Conservation (phyloP, 2,329 filamentous ascomycete species). For the Colletotrichum sojae region DNA sequence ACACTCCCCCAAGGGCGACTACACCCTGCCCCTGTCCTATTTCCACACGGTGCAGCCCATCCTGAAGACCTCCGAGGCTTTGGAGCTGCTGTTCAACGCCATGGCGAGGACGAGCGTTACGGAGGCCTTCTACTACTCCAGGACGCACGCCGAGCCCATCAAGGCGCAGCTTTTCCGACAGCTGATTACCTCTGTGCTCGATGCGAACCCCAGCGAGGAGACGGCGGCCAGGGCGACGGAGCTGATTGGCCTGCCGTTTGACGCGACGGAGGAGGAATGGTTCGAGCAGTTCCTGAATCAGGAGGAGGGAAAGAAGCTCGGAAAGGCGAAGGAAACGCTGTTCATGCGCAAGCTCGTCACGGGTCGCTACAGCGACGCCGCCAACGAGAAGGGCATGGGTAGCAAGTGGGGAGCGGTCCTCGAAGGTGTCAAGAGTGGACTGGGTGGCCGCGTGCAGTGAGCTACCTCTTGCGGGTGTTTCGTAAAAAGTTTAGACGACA, state of each 20-base stretch:
- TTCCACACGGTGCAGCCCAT: conserved; percentile 83
- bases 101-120: conserved; percentile 77
- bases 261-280: conserved; percentile 79
- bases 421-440: conserved; percentile 65
- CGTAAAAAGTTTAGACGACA: too few species aligned
- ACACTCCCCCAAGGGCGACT: conserved; percentile 71
- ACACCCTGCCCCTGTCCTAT: conserved; percentile 80
- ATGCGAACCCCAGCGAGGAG: conserved; percentile 53
- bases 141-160: conserved; percentile 72
- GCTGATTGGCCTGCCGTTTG: conserved; percentile 81
- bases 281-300: conserved; percentile 77
- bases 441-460: conserved; percentile 42
- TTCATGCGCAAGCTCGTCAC: conserved; percentile 81
- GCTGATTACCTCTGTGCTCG: conserved; percentile 72
- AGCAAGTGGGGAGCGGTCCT: conserved; percentile 65
- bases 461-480: too few species aligned
- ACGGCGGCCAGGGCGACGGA: conserved; percentile 74
- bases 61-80: conserved; percentile 73
- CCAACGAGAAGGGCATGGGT: conserved; percentile 58
- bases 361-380: conserved; percentile 68
- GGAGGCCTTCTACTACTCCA: conserved; percentile 81
- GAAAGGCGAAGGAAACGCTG: conserved; percentile 79
- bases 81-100: conserved; percentile 78
- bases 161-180: conserved; percentile 77
- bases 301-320: conserved; percentile 75